Base-by-base conservation (phyloP, 2,329 filamentous ascomycete genomes). In the Aspergillus hortae region DNA sequence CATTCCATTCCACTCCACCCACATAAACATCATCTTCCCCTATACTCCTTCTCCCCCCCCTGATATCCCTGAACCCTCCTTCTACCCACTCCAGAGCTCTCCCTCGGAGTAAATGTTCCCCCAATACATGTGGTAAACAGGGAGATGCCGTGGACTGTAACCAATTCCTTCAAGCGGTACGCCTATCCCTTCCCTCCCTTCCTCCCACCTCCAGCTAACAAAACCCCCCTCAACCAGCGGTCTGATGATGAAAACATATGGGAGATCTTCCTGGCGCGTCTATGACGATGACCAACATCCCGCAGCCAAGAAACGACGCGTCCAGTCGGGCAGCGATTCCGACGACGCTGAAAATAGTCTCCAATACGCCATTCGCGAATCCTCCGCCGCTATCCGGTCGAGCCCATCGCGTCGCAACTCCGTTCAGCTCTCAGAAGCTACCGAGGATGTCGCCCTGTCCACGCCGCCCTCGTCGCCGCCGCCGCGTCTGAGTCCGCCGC, bases 391-490 rank as follows among this genome's bases (percentile, higher is more conserved):
- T 14, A 61, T 76, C 17, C 63, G 74, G 17, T 77, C 74, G 12
- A 76, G 73, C 47, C 74, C 74, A 9, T 76, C 74, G 58, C 74
- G 74, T 60, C 74, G 73, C 52, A 74, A 74, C 55, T 77, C 74
- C 6, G 65, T 73, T 15, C 64, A 74, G 33, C 69, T 73, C 54
- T 77, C 74, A 2, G 72, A 74, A 57, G 68, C 62, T 35, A 72
- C 71, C 6, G 67, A 71, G 25, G 73, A 75, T 25, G 72, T 73
- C 60, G 71, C 71, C 53, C 67, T 74, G 33, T 74, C 75, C 35
- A 80, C 77, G 40, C 78, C 79, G 33, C 79, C 79, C 4, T 80
- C 78, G 9, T 80, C 78, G 51, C 77, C 79, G 48, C 78, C 79
- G 33, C 73, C 72, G 45, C 74, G 69, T 25, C 63, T 70, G 61